Base-by-base conservation (phyloP, 2,329 filamentous ascomycete genomes). In the Pleomassaria siparia region DNA sequence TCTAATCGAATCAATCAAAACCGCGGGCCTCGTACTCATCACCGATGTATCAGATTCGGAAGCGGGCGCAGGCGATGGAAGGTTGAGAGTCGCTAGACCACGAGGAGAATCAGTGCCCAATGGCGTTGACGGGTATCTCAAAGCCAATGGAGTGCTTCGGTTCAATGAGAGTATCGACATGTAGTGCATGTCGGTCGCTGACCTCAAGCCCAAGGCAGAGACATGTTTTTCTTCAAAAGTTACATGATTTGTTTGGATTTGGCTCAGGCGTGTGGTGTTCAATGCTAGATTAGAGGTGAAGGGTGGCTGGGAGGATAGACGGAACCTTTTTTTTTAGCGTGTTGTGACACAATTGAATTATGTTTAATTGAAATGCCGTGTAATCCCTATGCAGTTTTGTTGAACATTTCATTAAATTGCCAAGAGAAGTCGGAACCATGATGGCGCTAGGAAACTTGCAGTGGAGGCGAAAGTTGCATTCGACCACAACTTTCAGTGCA, bases 1-100 rank as follows among this genome's bases (percentile, higher is more conserved):
- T 2, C 80, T 99, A 39, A 86, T 95, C 44, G 89, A 95, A 58
- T 89, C 91, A 2, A 92, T 99, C 74, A 97, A 97, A 72, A 90
- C 91, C 21, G 88, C 95, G 40, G 92, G 94, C 21, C 79, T 99
- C 42, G 92, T 95, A 4, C 81, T 99, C 29, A 91, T 99, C 13
- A 87, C 89, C 43, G 92, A 99, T 67, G 89, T 88, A 56, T 89
- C 88, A 4, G 80, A 83, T 47, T 82, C 72, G 59, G 35, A 69
- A 15, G 56, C 72, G 12, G 69, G 74, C 15, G 30, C 55, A 60
- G 26, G 60, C 60, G 73, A n/a, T n/a, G n/a, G n/a, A n/a, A n/a
- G 37, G 62, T 74, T 61, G 66, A 67, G 53, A 76, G 81, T 67
- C 18, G 63, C 66, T 8, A 50, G 63, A 39, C 66, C 66, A 5